Evolutionary conservation across 371 early-diverging fungal species (phyloP).

Genomic region (Catenaria anguillulae): DNA sequence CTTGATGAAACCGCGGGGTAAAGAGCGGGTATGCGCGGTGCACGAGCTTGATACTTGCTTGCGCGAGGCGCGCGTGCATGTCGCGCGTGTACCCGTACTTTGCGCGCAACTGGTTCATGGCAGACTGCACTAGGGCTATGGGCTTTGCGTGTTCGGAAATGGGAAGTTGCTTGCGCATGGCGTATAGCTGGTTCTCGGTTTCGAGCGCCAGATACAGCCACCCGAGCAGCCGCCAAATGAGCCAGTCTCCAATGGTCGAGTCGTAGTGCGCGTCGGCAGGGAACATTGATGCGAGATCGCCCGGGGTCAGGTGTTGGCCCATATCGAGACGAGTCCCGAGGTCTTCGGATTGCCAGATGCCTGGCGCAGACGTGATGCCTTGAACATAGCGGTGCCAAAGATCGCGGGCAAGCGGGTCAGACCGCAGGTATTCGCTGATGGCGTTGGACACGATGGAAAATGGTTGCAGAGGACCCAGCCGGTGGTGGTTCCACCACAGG

Average conservation of each 20-base stretch:
- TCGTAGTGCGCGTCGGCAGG: constrained; percentile 1
- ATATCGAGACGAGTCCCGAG: neutral
- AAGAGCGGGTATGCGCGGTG: constrained; percentile 7
- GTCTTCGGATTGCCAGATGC: constrained; percentile 1
- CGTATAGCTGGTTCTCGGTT: constrained; percentile 5
- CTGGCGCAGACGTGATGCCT: neutral
- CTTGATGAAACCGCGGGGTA: constrained; percentile 5
- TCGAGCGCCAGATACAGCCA: constrained; percentile 8
- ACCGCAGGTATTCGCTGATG: neutral
- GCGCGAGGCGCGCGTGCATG: constrained; percentile 2
- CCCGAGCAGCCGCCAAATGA: constrained; percentile 7
- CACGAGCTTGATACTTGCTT: neutral
- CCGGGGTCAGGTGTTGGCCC: neutral
- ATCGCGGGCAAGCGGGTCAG: constrained; percentile 3
- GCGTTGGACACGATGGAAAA: neutral
- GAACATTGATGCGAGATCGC: neutral
- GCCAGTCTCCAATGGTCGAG: constrained; percentile 6
- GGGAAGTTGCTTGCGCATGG: constrained; percentile 3
- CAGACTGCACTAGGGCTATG: neutral
- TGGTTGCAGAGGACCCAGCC: neutral
- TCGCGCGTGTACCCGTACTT: constrained; percentile 7
- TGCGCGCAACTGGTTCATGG: constrained; percentile 6
- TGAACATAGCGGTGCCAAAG: neutral
- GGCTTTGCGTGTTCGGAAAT: constrained; percentile 3
- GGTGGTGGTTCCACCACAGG: constrained; percentile 5